Evolutionary conservation across 2,329 filamentous ascomycete species (phyloP).

Genomic region (Hypoxylon sp.): DNA sequence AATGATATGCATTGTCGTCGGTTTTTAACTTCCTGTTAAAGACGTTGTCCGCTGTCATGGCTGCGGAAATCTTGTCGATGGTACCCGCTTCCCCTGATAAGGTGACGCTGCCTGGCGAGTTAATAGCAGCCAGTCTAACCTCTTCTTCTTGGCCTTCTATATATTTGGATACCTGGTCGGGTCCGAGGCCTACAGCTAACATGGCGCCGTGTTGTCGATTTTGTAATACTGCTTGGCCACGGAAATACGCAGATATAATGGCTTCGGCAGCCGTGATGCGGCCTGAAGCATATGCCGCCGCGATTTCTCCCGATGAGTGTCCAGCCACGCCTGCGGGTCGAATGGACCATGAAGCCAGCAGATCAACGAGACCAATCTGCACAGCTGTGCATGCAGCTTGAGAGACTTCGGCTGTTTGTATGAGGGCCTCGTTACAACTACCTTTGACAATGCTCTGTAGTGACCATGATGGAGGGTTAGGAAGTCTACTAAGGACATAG

Average conservation of each 20-base stretch:
- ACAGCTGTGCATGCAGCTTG: constrained; percentile 60
- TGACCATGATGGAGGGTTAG: no score
- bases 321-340: constrained; percentile 54
- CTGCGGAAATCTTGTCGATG: constrained; percentile 25
- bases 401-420: no score
- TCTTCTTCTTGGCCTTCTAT: constrained; percentile 50
- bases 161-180: constrained; percentile 28
- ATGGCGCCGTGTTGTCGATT: constrained; percentile 46
- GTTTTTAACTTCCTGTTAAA: constrained; percentile 48
- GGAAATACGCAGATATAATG: constrained; percentile 47
- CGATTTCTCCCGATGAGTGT: constrained; percentile 62
- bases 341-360: constrained; percentile 56
- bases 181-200: constrained; percentile 52
- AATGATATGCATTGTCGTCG: constrained; percentile 51
- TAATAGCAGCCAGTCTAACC: constrained; percentile 51
- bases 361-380: constrained; percentile 60
- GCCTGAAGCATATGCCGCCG: constrained; percentile 59
- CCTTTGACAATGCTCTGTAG: no score
- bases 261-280: constrained; percentile 48
- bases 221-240: constrained; percentile 44
- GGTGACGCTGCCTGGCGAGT: constrained; percentile 52
- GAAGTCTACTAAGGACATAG: no score
- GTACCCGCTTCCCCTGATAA: constrained; percentile 49
- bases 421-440: no score
- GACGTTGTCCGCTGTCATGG: constrained; percentile 28